Evolutionary conservation across 1,284 basidiomycete genomes (phyloP).

Genomic region (Ceratobasidium sp.): DNA sequence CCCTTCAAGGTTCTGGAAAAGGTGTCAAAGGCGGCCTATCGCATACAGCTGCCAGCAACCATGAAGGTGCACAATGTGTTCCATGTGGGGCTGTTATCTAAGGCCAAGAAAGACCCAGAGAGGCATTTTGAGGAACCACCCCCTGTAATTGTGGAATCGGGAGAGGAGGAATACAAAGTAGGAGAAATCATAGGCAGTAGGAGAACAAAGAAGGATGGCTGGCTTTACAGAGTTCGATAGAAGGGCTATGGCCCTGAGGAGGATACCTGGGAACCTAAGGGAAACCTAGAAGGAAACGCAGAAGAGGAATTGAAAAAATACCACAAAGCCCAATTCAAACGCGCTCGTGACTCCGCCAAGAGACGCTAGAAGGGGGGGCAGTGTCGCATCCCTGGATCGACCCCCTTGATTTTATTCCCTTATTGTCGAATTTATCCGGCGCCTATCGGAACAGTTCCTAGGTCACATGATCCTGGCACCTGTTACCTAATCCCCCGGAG

Average conservation of each 20-base stretch:
- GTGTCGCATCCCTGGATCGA: too few species aligned
- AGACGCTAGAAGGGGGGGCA: too few species aligned
- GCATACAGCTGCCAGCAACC: slow-evolving; percentile 47
- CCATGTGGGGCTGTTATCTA: slow-evolving; percentile 49
- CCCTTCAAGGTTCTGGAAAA: slow-evolving; percentile 48
- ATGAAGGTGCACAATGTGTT: slow-evolving; percentile 51
- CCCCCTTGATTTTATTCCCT: too few species aligned
- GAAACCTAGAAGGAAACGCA: too few species aligned
- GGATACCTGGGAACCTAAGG: slow-evolving; percentile 32
- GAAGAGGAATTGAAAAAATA: too few species aligned
- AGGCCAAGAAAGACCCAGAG: slow-evolving; percentile 7
- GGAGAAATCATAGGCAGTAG: slow-evolving; percentile 44
- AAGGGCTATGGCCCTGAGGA: slow-evolving; percentile 16
- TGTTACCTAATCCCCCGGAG: too few species aligned
- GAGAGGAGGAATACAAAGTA: slow-evolving; percentile 44
- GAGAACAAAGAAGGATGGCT: background rate
- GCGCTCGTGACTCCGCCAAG: too few species aligned
- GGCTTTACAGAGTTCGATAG: slow-evolving; percentile 22
- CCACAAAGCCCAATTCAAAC: too few species aligned
- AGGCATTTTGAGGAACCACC: background rate
- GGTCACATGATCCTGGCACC: too few species aligned
- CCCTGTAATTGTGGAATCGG: slow-evolving; percentile 40
- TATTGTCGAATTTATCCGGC: too few species aligned
- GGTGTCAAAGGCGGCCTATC: slow-evolving; percentile 41
- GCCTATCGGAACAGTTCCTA: too few species aligned